Base-by-base conservation (phyloP, 2,329 filamentous ascomycete species). In the Venturia carpophila region DNA sequence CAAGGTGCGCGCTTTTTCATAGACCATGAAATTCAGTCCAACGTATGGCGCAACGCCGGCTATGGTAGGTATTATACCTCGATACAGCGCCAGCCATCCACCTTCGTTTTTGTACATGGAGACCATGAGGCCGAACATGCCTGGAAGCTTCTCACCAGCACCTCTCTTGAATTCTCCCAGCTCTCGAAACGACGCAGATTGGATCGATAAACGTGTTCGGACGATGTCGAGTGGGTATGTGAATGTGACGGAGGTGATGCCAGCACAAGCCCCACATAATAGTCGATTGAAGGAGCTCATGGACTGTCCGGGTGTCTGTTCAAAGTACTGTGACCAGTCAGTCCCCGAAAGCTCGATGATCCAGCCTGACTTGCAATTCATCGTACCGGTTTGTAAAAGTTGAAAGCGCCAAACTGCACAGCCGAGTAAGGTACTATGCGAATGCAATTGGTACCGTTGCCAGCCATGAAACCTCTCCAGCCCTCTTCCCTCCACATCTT, bases 401-500 rank as follows among this genome's bases (percentile, higher is more conserved):
- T 97, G 80, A 97, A 99, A 74, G 92, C 95, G 70, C 93, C 93
- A 76, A 99, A 99, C 74, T 99, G 94, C 49, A 97, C 94, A 13
- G 94, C 94, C 62, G 93, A 97, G 76, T 99, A 99, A 5, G 94
- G 94, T 63, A 99, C 91, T 70, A 99, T 99, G 68, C 94, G 90
- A 71, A 99, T 91, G 81, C 94, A 99, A 77, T 99, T 99, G 67
- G 92, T 97, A 68, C 94, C 94, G 75, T 99, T 99, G 63, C 94
- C 94, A 69, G 92, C 87, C 92, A 99, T 96, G 77, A 97, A 96
- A 0, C 94, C 94, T 75, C 87, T 87, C 91, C 92, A 97, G 64
- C 94, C 94, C 77, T 99, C 94, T 75, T 99, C 94, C 71, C 82
- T 87, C 87, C 93, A 96, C 89, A 99, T 99, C 78, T 99, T 99